Conservation (phyloP, 345 rosid species). For the Punica granatum region DNA sequence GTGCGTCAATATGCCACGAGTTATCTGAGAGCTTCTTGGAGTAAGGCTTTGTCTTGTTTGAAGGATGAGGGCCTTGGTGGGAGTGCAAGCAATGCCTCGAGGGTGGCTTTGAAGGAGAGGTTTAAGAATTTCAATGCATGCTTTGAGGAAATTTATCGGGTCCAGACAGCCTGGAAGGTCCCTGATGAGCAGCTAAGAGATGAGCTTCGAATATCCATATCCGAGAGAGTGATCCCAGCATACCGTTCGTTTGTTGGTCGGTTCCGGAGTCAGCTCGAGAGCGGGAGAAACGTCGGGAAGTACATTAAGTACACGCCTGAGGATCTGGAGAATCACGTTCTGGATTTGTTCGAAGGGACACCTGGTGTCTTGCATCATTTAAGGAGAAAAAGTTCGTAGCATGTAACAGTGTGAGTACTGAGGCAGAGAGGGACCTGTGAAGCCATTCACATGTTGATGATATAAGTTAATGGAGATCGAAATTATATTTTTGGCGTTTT, state of each 20-base stretch:
- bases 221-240: slow-evolving; percentile 82
- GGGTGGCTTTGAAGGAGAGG: slow-evolving; percentile 72
- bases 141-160: slow-evolving; percentile 79
- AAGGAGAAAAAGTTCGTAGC: slow-evolving; percentile 62
- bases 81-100: slow-evolving; percentile 63
- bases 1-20: slow-evolving; percentile 79
- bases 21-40: slow-evolving; percentile 92
- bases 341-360: slow-evolving; percentile 81
- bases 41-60: slow-evolving; percentile 63
- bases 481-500: slow-evolving; percentile 22
- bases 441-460: slow-evolving; percentile 11
- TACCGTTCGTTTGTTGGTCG: slow-evolving; percentile 85
- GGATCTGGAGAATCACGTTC: slow-evolving; percentile 71
- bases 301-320: slow-evolving; percentile 92
- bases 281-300: slow-evolving; percentile 80
- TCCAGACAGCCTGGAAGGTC: slow-evolving; percentile 94
- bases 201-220: slow-evolving; percentile 85
- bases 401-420: slow-evolving; percentile 9
- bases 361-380: slow-evolving; percentile 72
- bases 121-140: slow-evolving; percentile 82
- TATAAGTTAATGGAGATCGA: slow-evolving; percentile 29
- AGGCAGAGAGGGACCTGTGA: background rate
- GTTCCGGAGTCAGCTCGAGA: slow-evolving; percentile 72
- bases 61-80: slow-evolving; percentile 76
- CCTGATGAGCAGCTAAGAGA: slow-evolving; percentile 94